Evolutionary conservation across 106 monocot species (phyloP).

Genomic region (Ottelia alismoides): DNA sequence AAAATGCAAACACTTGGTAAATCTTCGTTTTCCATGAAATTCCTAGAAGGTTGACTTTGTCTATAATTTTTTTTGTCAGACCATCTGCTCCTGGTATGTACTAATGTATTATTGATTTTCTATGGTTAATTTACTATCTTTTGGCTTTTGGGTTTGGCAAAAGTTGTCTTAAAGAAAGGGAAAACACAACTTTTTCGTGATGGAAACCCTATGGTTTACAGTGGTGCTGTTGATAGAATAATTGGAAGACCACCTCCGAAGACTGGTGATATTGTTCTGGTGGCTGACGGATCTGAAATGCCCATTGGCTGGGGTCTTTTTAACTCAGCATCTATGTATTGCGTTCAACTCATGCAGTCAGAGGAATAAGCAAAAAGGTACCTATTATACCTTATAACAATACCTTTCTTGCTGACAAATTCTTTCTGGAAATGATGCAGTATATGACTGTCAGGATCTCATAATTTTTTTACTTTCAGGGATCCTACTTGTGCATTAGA

Average conservation of each 20-base stretch:
- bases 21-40: no score
- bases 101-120: no score
- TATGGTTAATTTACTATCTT: no score
- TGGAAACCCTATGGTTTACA: constrained; percentile 98
- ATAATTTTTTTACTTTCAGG: no score
- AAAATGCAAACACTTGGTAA: no score
- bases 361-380: constrained; percentile 83
- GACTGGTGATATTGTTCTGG: constrained; percentile 83
- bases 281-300: constrained; percentile 83
- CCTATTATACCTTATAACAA: neutral
- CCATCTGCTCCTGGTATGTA: no score
- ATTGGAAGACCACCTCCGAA: constrained; percentile 78
- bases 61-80: no score
- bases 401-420: no score
- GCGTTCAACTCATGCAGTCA: constrained; percentile 86
- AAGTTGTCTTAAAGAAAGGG: constrained; percentile 88
- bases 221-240: constrained; percentile 89
- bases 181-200: constrained; percentile 83
- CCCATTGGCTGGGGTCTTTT: constrained; percentile 98
- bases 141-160: constrained; percentile 52
- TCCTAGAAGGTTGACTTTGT: no score
- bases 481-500: constrained; percentile 55
- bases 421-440: no score
- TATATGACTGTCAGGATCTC: no score
- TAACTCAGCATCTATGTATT: constrained; percentile 95